Conservation (phyloP, 148 eudicot species). For the Simmondsia chinensis region DNA sequence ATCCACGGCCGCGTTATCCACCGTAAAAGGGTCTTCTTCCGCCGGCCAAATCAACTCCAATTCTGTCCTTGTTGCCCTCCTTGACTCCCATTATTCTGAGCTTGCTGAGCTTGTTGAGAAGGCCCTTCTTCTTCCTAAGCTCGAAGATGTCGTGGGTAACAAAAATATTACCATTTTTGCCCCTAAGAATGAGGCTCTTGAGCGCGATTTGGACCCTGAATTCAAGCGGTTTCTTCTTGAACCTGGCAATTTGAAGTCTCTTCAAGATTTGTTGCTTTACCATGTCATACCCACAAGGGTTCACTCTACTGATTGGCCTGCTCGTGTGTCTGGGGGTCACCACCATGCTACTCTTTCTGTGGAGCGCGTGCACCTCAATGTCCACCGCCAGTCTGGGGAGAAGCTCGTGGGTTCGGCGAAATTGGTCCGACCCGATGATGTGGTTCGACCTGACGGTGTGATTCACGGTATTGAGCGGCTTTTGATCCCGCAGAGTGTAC, state of each 20-base stretch:
- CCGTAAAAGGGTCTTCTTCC: neutral
- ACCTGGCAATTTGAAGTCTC: constrained; percentile 41
- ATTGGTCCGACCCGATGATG: constrained; percentile 19
- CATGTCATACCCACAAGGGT: constrained; percentile 33
- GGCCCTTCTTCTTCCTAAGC: constrained; percentile 33
- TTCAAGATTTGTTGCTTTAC: constrained; percentile 33
- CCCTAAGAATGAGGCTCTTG: constrained; percentile 36
- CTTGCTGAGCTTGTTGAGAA: constrained; percentile 49
- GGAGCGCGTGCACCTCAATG: constrained; percentile 10
- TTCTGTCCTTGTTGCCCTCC: constrained; percentile 48
- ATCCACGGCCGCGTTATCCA: neutral
- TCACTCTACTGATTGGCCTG: constrained; percentile 18
- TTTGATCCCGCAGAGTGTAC: constrained; percentile 32
- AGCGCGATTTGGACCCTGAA: constrained; percentile 52
- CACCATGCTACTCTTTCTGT: constrained; percentile 15
- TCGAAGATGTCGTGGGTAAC: constrained; percentile 25
- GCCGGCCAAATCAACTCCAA: constrained; percentile 41
- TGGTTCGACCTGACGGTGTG: constrained; percentile 34
- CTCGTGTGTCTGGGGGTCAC: neutral
- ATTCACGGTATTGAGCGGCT: constrained; percentile 40
- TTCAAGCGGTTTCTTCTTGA: constrained; percentile 53
- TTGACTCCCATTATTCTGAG: constrained; percentile 60
- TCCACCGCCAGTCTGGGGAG: neutral
- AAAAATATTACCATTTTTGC: constrained; percentile 49
- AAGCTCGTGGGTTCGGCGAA: constrained; percentile 21